phyloP scores from a whole-genome alignment of 306 rosid genomes.

The Carpinus viminea region DNA sequence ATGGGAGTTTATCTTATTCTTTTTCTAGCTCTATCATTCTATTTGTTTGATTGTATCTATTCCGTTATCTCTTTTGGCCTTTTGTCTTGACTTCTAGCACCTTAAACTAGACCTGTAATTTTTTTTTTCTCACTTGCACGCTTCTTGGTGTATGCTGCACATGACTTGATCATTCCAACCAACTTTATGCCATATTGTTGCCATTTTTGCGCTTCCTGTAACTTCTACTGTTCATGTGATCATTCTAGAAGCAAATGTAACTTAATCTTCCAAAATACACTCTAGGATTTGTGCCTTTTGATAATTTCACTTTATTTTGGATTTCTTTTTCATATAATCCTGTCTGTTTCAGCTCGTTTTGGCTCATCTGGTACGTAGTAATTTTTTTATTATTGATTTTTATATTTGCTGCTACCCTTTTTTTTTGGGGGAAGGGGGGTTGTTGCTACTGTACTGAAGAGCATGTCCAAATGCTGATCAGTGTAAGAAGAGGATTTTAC shows the following conservation, averaged over 20 bases:
- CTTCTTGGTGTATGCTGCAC: not conserved
- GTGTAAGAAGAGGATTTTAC: not conserved
- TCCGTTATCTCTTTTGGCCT: not conserved
- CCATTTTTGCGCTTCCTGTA: not conserved
- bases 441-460: not conserved
- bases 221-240: not conserved
- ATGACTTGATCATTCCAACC: not conserved
- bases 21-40: constrained; percentile 16
- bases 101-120: not conserved
- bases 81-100: not conserved
- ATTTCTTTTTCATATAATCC: not conserved
- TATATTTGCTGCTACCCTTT: not conserved
- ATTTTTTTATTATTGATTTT: not conserved
- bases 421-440: not conserved
- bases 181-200: not conserved
- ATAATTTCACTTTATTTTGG: not conserved
- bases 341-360: not conserved
- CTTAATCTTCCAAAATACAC: not conserved
- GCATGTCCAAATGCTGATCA: not conserved
- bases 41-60: not conserved
- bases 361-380: not conserved
- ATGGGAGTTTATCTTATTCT: constrained; percentile 12
- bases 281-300: not conserved
- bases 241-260: not conserved
- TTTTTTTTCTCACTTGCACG: not conserved